phyloP scores from a whole-genome alignment of 129 eudicot genomes.

The Rutidosis leptorrhynchoides region DNA sequence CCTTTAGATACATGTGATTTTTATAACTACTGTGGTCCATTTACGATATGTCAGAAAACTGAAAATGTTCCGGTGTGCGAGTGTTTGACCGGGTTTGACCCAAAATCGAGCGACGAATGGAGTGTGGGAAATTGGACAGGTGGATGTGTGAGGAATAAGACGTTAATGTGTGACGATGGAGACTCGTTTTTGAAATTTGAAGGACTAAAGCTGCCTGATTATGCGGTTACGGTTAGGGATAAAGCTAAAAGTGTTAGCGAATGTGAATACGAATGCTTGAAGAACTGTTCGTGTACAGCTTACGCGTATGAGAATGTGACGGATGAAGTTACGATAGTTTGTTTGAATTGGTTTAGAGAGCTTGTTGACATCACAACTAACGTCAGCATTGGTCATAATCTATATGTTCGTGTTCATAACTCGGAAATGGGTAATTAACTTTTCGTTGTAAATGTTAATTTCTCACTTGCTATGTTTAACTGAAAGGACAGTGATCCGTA shows the following conservation, averaged over 20 bases:
- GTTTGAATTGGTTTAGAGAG: slow-evolving; percentile 40
- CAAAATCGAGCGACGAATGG: slow-evolving; percentile 33
- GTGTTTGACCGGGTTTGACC: slow-evolving; percentile 41
- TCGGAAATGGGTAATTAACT: slow-evolving; percentile 15
- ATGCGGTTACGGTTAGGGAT: slow-evolving; percentile 15
- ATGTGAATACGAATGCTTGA: slow-evolving; percentile 26
- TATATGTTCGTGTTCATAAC: slow-evolving; percentile 28
- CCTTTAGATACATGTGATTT: slow-evolving; percentile 37
- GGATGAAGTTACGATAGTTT: slow-evolving; percentile 13
- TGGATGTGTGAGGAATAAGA: slow-evolving; percentile 36
- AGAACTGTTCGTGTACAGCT: slow-evolving; percentile 39
- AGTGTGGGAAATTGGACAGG: slow-evolving; percentile 21
- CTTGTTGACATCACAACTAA: slow-evolving; percentile 27
- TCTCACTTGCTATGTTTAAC: not conserved
- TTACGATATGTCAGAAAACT: slow-evolving; percentile 26
- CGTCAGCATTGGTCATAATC: slow-evolving; percentile 5
- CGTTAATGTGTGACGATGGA: slow-evolving; percentile 19
- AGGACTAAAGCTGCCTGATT: slow-evolving; percentile 39
- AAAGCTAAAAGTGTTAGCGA: slow-evolving; percentile 20
- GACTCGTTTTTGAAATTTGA: slow-evolving; percentile 27
- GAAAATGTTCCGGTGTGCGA: slow-evolving; percentile 12
- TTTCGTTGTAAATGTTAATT: not conserved
- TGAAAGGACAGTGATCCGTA: too few relatives aligned
- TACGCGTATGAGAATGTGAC: slow-evolving; percentile 34
- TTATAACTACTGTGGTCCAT: slow-evolving; percentile 38